Conservation (phyloP, 805 yeast species). For the Ogataea pini region DNA sequence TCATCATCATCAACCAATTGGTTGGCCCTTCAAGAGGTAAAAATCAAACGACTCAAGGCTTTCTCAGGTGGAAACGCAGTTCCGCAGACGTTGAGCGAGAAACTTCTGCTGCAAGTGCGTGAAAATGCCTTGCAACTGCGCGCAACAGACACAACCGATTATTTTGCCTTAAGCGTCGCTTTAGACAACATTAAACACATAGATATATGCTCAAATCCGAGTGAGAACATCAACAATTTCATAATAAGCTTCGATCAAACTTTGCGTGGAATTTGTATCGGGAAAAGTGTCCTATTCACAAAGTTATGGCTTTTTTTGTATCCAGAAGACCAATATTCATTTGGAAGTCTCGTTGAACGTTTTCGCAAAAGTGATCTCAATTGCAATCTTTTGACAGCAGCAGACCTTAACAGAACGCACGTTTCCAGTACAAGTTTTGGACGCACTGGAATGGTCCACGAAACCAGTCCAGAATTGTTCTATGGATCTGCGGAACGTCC, state of each 20-base stretch:
- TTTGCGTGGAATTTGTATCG: constrained; percentile 9
- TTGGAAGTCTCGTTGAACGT: constrained; percentile 5
- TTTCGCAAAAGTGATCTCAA: constrained; percentile 2
- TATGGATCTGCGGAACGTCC: constrained; percentile 11
- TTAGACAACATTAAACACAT: constrained; percentile 8
- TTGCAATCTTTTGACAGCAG: constrained; percentile 9
- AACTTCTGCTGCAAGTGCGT: constrained; percentile 8
- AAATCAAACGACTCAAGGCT: constrained; percentile 9
- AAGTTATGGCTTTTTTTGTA: constrained; percentile 17
- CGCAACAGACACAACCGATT: not conserved
- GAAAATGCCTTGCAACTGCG: not conserved
- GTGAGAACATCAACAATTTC: constrained; percentile 9
- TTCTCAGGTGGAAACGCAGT: constrained; percentile 3
- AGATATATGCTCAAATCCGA: constrained; percentile 16
- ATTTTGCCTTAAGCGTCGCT: constrained; percentile 7
- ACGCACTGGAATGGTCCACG: constrained; percentile 2
- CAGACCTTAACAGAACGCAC: constrained; percentile 2
- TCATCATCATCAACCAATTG: not conserved
- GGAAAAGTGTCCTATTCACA: constrained; percentile 2
- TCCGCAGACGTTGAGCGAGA: constrained; percentile 13
- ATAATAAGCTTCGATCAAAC: constrained; percentile 8
- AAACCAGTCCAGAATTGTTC: constrained; percentile 13
- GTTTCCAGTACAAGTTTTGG: not conserved
- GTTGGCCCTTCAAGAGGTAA: not conserved
- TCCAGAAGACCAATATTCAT: constrained; percentile 7